Base-by-base conservation (phyloP, 169 alveolate genomes). In the Plasmodium fragile region DNA sequence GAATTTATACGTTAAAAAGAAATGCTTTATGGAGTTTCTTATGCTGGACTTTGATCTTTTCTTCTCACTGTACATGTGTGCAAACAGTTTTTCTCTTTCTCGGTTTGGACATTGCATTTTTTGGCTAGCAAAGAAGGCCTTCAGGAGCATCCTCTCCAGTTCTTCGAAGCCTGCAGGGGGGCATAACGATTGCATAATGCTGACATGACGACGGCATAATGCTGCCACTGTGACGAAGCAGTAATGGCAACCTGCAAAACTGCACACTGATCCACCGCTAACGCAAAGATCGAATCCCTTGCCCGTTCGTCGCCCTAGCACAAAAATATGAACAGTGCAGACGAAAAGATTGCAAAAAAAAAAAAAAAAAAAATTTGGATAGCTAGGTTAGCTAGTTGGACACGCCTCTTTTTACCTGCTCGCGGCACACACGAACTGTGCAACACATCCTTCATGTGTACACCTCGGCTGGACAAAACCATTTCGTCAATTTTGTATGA, bases 401-500 rank as follows among this genome's bases (percentile, higher is more conserved):
- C 28, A 13, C 1, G 0, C 32, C 70, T 78, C 13, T 43, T 30
- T 13, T 16, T 43, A 73, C 80, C 84, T 73, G n/a, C 65, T 32
- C 78, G 53, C n/a, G 41, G n/a, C 30, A 18, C 80, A 53, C 8
- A 0, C 43, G 41, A 71, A 8, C 18, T 69, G 39, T 28, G 36
- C 13, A 28, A 16, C 36, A 2, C 6, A 34, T 77, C 75, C 70
- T 16, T 77, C 39, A 72, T 11, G 59, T 10, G 65, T 52, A 43
- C 45, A 41, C 85, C 32, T 3, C 32, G 2, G 4, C 16, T 25
- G 3, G 4, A 2, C 45, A 85, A 30, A 10, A 69, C 49, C n/a
- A 85, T 75, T 85, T 85, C 93, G 43, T 28, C 80, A 75, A 85
- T 72, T 85, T 85, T 53, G 59, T 85, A 85, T 8, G 87, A 72